Percentiles rank a stretch among this genome's conserved stretches.
Evolutionary conservation across 805 yeast genomes (phyloP).

Genomic region (Hanseniaspora opuntiae): DNA sequence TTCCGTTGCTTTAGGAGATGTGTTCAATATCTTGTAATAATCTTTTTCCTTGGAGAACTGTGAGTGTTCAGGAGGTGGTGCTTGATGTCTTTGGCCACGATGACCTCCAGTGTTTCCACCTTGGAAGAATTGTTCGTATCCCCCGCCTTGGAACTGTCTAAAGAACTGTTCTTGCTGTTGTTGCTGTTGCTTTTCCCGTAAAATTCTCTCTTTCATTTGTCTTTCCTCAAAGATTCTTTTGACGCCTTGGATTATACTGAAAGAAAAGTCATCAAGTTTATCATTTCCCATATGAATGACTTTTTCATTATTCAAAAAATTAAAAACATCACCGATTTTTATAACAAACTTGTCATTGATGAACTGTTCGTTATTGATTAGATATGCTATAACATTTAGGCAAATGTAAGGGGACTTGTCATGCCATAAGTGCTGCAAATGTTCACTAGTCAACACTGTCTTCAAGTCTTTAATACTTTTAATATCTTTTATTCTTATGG

Average conservation of each 20-base stretch:
- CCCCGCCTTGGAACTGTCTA: conserved; percentile 15
- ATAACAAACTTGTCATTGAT: conserved; percentile 23
- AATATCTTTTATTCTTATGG: not conserved
- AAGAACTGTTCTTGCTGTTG: conserved; percentile 33
- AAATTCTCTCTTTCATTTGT: conserved; percentile 32
- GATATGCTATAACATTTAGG: conserved; percentile 14
- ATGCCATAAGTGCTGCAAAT: not conserved
- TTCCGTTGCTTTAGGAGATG: conserved; percentile 52
- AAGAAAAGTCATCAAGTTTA: conserved; percentile 21
- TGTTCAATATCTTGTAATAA: conserved; percentile 65
- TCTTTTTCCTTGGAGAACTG: conserved; percentile 36
- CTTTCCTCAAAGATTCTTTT: conserved; percentile 26
- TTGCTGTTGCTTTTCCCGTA: conserved; percentile 34
- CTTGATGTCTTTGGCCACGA: conserved; percentile 25
- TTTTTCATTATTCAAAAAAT: conserved; percentile 25
- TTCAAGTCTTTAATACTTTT: not conserved
- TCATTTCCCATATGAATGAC: conserved; percentile 29
- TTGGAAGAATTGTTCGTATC: not conserved
- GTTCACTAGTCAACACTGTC: not conserved
- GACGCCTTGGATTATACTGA: conserved; percentile 16
- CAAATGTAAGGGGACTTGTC: conserved; percentile 21
- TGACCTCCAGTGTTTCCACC: conserved; percentile 24
- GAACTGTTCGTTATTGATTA: conserved; percentile 8
- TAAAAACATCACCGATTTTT: conserved; percentile 25
- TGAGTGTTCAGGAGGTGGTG: conserved; percentile 17